phyloP scores from a whole-genome alignment of 1,139 yeast species.

The Eremothecium gossypii region DNA sequence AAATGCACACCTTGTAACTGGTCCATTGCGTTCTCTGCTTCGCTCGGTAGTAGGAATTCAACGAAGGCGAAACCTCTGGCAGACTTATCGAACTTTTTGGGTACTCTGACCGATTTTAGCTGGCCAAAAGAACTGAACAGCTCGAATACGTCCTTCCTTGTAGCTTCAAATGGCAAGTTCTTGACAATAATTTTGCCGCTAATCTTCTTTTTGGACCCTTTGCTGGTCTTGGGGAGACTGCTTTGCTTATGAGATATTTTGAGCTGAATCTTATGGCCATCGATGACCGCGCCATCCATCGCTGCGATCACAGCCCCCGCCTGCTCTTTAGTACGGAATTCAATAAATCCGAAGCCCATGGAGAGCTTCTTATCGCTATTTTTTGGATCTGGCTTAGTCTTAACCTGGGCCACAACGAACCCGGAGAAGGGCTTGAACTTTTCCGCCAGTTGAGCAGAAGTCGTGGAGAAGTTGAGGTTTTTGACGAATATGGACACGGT shows the following conservation, averaged over 20 bases:
- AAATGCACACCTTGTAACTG: slow-evolving; percentile 94
- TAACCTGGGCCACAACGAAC: slow-evolving; percentile 72
- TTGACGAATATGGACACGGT: slow-evolving; percentile 84
- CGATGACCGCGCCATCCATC: slow-evolving; percentile 70
- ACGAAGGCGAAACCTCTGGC: slow-evolving; percentile 98
- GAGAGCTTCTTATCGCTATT: slow-evolving; percentile 55
- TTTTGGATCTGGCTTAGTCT: slow-evolving; percentile 83
- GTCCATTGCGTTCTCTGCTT: slow-evolving; percentile 93
- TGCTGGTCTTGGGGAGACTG: slow-evolving; percentile 15
- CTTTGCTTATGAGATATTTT: slow-evolving; percentile 71
- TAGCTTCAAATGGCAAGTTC: slow-evolving; percentile 94
- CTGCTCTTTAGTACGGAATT: slow-evolving; percentile 67
- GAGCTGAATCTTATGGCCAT: slow-evolving; percentile 84
- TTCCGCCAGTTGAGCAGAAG: slow-evolving; percentile 45
- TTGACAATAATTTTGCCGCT: slow-evolving; percentile 79
- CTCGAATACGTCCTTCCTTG: slow-evolving; percentile 84
- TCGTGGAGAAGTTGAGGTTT: slow-evolving; percentile 81
- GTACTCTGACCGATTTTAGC: slow-evolving; percentile 88
- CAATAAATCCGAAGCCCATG: slow-evolving; percentile 98
- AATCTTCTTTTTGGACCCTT: slow-evolving; percentile 32
- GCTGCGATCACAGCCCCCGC: slow-evolving; percentile 69
- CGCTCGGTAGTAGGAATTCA: slow-evolving; percentile 79
- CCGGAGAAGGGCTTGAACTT: slow-evolving; percentile 68
- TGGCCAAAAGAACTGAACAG: slow-evolving; percentile 91
- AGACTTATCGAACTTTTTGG: slow-evolving; percentile 87